A percentile compares a stretch with the other conserved stretches of the same genome.
Evolutionary conservation across 305 asterid species (phyloP).

Genomic region (Fraxinus greggii): DNA sequence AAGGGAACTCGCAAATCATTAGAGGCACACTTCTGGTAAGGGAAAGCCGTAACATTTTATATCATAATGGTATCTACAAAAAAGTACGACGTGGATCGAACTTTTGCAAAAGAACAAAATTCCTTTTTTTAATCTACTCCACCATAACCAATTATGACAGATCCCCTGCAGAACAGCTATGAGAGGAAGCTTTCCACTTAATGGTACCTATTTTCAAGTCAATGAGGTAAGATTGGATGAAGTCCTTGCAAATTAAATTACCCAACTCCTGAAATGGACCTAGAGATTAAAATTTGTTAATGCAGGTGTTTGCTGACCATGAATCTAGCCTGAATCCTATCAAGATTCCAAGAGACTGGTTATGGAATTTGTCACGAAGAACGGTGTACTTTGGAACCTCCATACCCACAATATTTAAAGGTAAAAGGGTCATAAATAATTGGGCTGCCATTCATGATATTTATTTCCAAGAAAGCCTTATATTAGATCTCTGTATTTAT

Average conservation of each 20-base stretch:
- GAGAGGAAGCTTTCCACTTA: constrained; percentile 29
- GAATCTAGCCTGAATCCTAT: constrained; percentile 79
- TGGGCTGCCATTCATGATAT: neutral
- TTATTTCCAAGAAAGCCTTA: constrained; percentile 19
- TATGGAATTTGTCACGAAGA: constrained; percentile 83
- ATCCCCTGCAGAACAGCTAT: constrained; percentile 26
- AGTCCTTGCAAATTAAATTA: neutral
- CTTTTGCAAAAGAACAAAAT: neutral
- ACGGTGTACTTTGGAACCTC: constrained; percentile 96
- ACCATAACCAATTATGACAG: constrained; percentile 3
- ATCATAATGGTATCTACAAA: neutral
- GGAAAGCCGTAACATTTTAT: constrained; percentile 3
- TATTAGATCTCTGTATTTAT: constrained; percentile 25
- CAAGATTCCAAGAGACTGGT: constrained; percentile 77
- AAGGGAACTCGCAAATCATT: constrained; percentile 79
- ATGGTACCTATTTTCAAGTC: constrained; percentile 93
- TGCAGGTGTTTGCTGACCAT: constrained; percentile 93
- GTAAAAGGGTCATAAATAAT: constrained; percentile 36
- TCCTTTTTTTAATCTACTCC: neutral
- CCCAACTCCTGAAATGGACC: constrained; percentile 13
- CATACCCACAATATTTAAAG: constrained; percentile 84
- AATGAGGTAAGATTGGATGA: constrained; percentile 59
- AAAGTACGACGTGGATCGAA: neutral
- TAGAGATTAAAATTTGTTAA: constrained; percentile 21
- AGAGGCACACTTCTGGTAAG: constrained; percentile 95